Evolutionary conservation across 805 yeast species (phyloP), one percentile per base, ranked within the genome.

Genomic region (Candida mattraensis): DNA sequence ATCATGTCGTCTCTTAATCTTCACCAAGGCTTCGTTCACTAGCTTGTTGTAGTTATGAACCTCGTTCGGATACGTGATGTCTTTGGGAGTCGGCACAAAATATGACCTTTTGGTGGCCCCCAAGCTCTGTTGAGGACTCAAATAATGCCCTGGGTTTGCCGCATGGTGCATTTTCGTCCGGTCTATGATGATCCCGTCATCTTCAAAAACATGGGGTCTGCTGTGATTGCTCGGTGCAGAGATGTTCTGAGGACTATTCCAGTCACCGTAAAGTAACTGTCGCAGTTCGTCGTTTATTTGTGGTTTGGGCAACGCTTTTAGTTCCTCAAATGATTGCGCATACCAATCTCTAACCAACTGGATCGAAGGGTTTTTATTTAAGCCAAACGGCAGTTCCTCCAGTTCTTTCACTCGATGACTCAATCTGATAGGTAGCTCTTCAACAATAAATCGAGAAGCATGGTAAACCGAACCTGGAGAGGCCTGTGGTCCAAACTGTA

Each of bases 351-450:
- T 74, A 12, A 87, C 96, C 45, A 79, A 72, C 33, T 74, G 66
- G 32, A 89, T 86, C 3, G 87, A 78, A 1, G 87, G 87, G 78
- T 81, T 81, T 19, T 78, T 69, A 47, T 70, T 73, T 36, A 88
- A 68, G 0, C 87, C 88, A 48, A 79, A 69, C 0, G 96, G 96
- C 19, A 93, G 73, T 17, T 75, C 73, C 26, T 87, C 94, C 40
- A 88, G 66, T 52, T 87, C 96, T 54, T 83, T 80, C 21, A 87
- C 95, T 35, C 94, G 74, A 51, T 83, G 86, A 2, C 95, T 94
- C 31, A 87, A 68, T 41, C 96, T 69, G 26, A 87, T 85, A 1
- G 96, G 96, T 22, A 88, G 70, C 59, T 88, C 96, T 53, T 86
- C 87, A 1, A 83, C 86, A 7, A 84, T 79, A 55, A 87, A 87